Conservation (phyloP, 306 rosid genomes). For the Cicer judaicum region DNA sequence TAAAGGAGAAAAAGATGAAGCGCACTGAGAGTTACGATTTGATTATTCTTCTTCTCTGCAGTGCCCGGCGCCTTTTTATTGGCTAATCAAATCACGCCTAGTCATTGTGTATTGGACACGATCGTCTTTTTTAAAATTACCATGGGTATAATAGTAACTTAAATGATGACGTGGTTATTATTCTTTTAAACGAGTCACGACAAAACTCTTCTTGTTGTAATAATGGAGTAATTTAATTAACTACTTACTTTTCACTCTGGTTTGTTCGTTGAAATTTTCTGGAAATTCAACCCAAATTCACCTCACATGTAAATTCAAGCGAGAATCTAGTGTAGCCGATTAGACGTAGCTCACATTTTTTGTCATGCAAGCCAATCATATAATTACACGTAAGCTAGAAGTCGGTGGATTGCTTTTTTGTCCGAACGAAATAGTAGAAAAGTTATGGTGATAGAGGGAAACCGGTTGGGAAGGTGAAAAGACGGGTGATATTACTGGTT, state of each 20-base stretch:
- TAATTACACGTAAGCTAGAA: background rate
- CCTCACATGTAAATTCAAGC: slow-evolving; percentile 52
- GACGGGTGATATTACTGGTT: slow-evolving; percentile 34
- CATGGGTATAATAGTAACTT: slow-evolving; percentile 38
- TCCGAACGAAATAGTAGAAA: background rate
- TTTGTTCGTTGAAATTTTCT: slow-evolving; percentile 58
- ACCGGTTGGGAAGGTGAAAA: slow-evolving; percentile 49
- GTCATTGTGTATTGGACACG: slow-evolving; percentile 36
- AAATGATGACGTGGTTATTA: slow-evolving; percentile 12
- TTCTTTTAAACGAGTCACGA: slow-evolving; percentile 33
- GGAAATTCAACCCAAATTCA: slow-evolving; percentile 73
- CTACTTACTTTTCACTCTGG: slow-evolving; percentile 24
- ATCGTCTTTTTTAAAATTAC: slow-evolving; percentile 32
- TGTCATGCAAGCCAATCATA: background rate
- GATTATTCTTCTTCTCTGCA: slow-evolving; percentile 43
- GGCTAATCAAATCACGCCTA: slow-evolving; percentile 53
- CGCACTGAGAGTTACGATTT: slow-evolving; percentile 60
- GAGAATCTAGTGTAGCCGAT: slow-evolving; percentile 30
- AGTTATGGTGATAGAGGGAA: background rate
- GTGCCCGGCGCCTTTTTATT: slow-evolving; percentile 16
- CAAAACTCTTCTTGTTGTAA: slow-evolving; percentile 30
- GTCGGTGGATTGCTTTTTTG: background rate
- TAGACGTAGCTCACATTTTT: background rate
- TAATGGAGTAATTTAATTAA: slow-evolving; percentile 22
- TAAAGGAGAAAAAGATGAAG: slow-evolving; percentile 46